Evolutionary conservation across 805 yeast species (phyloP), one percentile per base, ranked within the genome.

Genomic region (Schwanniomyces sp.): DNA sequence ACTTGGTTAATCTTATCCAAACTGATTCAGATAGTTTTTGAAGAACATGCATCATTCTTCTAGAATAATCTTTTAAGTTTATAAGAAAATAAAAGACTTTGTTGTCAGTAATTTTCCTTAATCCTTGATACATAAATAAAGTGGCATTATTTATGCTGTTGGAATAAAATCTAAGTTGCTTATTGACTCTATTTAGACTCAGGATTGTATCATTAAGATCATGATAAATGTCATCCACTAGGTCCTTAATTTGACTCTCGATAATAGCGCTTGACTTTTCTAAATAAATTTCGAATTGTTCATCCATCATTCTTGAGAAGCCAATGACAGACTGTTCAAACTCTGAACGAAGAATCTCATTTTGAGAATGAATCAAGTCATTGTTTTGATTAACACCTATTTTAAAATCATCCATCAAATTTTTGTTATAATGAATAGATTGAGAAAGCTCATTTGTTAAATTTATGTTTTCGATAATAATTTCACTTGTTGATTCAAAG

Each of bases 221-320:
- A 7, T n/a, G 12, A 25, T 53, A 55, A 8, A 57, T 41, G 2
- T 25, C 26, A 29, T 47, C 46, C 17, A 56, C 30, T 16, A 44
- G 44, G 2, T 29, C 27, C 2, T 37, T 38, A 14, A 54, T 40
- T 21, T 44, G 34, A 6, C 14, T 8, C 30, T 51, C 54, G 14
- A 52, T 41, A 7, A 41, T 42, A 7, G 32, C 40, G 10, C 17
- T 42, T 7, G 48, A 38, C n/a, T 26, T 25, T 24, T 27, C 32
- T 4, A 49, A n/a, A 28, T 46, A 46, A 10, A 28, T 37, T 8
- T 45, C 43, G 32, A 49, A 39, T 28, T 46, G 40, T 16, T 45
- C 36, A 10, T 43, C 48, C 25, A 42, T 25, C 26, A 41, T 45
- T 12, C 41, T 41, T 12, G 52, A 44, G 26, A 51, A 30, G 14